phyloP scores from a whole-genome alignment of 129 eudicot species.

The Ambrosia artemisiifolia region DNA sequence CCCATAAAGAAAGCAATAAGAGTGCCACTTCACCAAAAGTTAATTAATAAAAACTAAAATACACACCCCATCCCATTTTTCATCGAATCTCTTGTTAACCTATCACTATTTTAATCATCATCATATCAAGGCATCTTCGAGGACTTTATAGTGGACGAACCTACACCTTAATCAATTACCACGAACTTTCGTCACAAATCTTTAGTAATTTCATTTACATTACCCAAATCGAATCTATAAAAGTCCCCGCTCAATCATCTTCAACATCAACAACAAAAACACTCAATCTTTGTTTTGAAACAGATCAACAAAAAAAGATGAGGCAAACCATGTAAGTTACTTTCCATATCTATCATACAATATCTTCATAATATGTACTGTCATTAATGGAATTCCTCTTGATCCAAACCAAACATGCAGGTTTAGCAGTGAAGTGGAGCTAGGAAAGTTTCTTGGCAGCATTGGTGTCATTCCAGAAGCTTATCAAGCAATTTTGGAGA shows the following conservation, averaged over 20 bases:
- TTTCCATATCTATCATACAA: not conserved
- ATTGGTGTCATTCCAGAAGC: slow-evolving; percentile 22
- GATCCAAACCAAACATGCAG: slow-evolving; percentile 14
- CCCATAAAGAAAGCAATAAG: too few relatives aligned
- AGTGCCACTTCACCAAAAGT: too few relatives aligned
- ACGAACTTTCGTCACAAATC: not conserved
- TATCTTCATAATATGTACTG: not conserved
- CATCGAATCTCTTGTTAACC: not conserved
- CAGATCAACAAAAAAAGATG: slow-evolving; percentile 10
- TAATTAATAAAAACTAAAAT: too few relatives aligned
- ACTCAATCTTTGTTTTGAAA: not conserved
- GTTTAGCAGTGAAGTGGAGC: slow-evolving; percentile 35
- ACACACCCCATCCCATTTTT: too few relatives aligned
- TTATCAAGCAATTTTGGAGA: slow-evolving; percentile 21
- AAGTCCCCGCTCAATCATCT: not conserved
- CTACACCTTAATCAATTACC: not conserved
- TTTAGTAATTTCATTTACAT: not conserved
- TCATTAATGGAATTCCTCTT: not conserved
- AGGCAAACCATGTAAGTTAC: slow-evolving; percentile 1
- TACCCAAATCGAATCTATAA: not conserved
- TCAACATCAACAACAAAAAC: not conserved
- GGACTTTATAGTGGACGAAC: not conserved
- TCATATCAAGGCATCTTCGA: not conserved
- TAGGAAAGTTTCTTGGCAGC: slow-evolving; percentile 24
- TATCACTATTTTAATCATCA: not conserved